Percentiles rank a stretch among this genome's conserved stretches.
phyloP scores from a whole-genome alignment of 176 grass and related monocot species.

The Rhynchospora pubera region DNA sequence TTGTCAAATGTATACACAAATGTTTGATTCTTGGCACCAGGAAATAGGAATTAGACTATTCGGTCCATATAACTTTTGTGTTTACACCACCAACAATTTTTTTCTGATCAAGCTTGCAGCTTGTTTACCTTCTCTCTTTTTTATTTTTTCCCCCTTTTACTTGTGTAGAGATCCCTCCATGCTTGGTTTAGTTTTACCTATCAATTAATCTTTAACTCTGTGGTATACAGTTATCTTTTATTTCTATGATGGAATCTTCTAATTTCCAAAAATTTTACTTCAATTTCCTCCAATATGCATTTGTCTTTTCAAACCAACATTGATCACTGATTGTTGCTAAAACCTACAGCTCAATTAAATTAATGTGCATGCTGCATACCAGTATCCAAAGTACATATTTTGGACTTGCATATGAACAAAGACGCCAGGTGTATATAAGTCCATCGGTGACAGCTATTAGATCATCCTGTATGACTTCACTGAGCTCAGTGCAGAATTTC shows the following conservation, averaged over 20 bases:
- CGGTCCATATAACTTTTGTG: neutral
- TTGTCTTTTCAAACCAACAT: neutral
- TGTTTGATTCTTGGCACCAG: neutral
- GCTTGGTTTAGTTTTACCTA: neutral
- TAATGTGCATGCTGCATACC: constrained; percentile 35
- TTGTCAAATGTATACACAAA: neutral
- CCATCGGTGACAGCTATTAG: constrained; percentile 87
- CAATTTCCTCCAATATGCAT: neutral
- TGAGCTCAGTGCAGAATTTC: constrained; percentile 89
- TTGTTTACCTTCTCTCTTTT: neutral
- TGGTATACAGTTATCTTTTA: neutral
- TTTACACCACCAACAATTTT: too few relatives aligned
- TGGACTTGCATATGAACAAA: constrained; percentile 98
- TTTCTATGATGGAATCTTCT: neutral
- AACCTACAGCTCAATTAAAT: neutral
- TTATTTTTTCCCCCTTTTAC: neutral
- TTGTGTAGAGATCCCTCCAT: neutral
- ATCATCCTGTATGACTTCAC: constrained; percentile 97
- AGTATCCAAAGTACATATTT: constrained; percentile 96
- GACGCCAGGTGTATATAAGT: constrained; percentile 87
- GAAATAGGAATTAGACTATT: neutral
- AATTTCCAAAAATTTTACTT: neutral
- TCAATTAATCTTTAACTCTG: neutral
- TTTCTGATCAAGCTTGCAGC: neutral
- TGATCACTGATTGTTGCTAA: neutral